Evolutionary conservation across 441 rosid genomes (phyloP).

Genomic region (Syzygium malaccense): DNA sequence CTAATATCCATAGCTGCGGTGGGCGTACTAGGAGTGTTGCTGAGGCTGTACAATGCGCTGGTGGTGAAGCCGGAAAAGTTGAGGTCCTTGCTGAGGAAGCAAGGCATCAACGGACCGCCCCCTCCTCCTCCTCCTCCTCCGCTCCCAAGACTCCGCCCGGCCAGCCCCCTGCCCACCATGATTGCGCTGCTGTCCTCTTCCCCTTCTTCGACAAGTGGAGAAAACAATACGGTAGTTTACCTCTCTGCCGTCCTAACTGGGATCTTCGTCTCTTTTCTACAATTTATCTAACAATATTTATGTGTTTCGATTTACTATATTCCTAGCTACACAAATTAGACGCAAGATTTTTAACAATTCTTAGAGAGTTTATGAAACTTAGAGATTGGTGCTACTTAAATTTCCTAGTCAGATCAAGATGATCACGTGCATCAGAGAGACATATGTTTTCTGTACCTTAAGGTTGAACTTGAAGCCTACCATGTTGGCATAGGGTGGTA

Average conservation of each 20-base stretch:
- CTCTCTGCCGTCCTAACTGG: neutral
- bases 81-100: constrained; percentile 20
- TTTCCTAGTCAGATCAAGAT: neutral
- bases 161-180: constrained; percentile 11
- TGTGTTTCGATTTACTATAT: neutral
- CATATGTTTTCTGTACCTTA: neutral
- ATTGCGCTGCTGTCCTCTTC: constrained; percentile 25
- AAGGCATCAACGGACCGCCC: constrained; percentile 35
- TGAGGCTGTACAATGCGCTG: constrained; percentile 8
- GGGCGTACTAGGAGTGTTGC: constrained; percentile 1
- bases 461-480: neutral
- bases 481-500: neutral
- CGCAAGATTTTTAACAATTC: neutral
- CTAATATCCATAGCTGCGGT: neutral
- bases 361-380: neutral
- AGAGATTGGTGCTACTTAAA: neutral
- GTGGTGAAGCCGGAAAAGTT: constrained; percentile 21
- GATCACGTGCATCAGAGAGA: neutral
- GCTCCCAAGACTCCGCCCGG: neutral
- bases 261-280: neutral
- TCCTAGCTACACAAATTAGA: neutral
- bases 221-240: constrained; percentile 21
- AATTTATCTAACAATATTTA: neutral
- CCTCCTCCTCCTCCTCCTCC: neutral
- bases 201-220: constrained; percentile 39